phyloP scores from a whole-genome alignment of 352 stramenopile species.

The Pythium chondricola region DNA sequence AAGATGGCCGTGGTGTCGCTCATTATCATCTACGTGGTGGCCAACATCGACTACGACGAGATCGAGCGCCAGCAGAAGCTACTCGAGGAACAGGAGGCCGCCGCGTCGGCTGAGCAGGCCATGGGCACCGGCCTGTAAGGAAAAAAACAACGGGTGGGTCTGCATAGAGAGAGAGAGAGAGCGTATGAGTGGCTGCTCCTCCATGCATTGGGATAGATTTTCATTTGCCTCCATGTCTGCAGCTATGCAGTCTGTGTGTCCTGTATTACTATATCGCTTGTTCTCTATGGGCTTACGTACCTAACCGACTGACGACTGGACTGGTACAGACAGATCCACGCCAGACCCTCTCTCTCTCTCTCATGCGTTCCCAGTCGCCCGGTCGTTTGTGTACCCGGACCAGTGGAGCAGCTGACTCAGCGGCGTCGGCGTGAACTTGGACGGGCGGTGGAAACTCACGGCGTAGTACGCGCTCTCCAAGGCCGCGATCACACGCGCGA shows the following conservation, averaged over 20 bases:
- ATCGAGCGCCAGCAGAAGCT: constrained; percentile 85
- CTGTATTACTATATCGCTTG: no score
- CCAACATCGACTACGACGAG: constrained; percentile 89
- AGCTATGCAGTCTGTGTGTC: no score
- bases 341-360: no score
- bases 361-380: no score
- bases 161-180: no score
- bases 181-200: no score
- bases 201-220: no score
- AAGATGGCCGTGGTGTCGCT: constrained; percentile 84
- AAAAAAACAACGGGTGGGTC: no score
- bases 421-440: constrained; percentile 73
- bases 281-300: no score
- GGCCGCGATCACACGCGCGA: constrained; percentile 70
- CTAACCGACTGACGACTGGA: no score
- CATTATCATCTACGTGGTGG: constrained; percentile 80
- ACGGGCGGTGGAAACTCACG: constrained; percentile 63
- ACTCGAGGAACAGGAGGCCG: constrained; percentile 41
- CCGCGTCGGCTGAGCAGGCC: constrained; percentile 11
- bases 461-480: constrained; percentile 81
- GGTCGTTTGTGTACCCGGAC: constrained; percentile 58
- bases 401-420: constrained; percentile 75
- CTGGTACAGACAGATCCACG: no score
- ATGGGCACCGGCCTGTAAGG: constrained; percentile 8
- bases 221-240: no score